Conservation (phyloP, 495 filamentous ascomycete genomes). For the Aspergillus wentii region DNA sequence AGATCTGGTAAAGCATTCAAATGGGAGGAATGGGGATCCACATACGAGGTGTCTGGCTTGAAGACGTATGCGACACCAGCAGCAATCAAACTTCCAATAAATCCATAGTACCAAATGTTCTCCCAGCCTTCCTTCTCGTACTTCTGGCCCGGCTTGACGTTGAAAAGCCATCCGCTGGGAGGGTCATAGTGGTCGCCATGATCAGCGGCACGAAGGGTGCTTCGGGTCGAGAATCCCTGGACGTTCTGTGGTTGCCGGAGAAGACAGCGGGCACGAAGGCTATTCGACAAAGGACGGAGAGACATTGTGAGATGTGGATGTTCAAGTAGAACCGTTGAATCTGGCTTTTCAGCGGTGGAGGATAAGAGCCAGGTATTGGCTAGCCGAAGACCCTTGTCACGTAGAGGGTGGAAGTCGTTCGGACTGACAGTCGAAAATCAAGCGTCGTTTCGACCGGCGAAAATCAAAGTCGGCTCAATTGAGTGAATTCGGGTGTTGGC, state of each 20-base stretch:
- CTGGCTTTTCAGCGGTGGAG: conserved; percentile 4
- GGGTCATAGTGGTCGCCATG: conserved; percentile 86
- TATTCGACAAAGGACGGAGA: conserved; percentile 36
- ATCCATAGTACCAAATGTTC: conserved; percentile 79
- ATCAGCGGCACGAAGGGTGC: conserved; percentile 37
- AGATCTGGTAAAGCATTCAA: background rate
- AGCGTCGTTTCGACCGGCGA: conserved; percentile 9
- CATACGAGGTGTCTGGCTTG: conserved; percentile 98
- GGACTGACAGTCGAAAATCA: conserved; percentile 3
- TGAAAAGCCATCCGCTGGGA: conserved; percentile 85
- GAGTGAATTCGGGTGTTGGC: conserved; percentile 15
- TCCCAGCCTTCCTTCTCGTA: conserved; percentile 97
- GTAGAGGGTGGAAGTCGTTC: conserved; percentile 3
- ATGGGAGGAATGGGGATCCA: conserved; percentile 21
- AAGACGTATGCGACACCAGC: conserved; percentile 83
- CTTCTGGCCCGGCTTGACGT: conserved; percentile 88
- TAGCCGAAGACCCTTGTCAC: conserved; percentile 14
- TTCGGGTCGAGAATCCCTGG: conserved; percentile 41
- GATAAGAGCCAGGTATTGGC: conserved; percentile 16
- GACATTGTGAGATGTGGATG: conserved; percentile 31
- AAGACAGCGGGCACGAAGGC: conserved; percentile 38
- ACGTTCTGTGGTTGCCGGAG: conserved; percentile 32
- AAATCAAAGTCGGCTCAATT: conserved; percentile 14
- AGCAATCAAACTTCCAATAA: conserved; percentile 74
- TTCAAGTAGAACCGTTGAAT: conserved; percentile 2